Evolutionary conservation across 495 filamentous ascomycete genomes (phyloP), one percentile per base, ranked within the genome.

Genomic region (Penicillium samsonianum): DNA sequence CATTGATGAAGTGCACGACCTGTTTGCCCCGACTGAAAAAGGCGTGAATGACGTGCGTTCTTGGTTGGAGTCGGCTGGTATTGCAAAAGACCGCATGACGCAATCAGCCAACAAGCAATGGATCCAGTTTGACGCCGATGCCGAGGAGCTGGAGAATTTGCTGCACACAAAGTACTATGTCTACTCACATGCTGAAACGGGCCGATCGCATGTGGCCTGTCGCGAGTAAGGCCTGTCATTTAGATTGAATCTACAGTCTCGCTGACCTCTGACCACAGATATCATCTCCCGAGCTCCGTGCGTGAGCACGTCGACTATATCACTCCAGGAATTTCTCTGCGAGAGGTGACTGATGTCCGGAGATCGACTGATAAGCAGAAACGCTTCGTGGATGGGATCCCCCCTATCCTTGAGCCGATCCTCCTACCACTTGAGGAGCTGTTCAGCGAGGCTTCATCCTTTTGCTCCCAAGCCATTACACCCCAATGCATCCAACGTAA

Each of bases 161-260:
- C 73, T 87, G 37, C 73, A 79, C 50, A 82, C 84, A 5, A 71
- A 86, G 56, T 87, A 84, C 61, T 78, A 81, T 58, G 17, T 82
- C 28, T 85, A 85, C 60, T 70, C 78, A 33, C 80, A 86, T 56
- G 31, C 53, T 16, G 63, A 70, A 9, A 73, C 69, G 22, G 77
- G 79, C n/a, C 69, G 74, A 33, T 68, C 72, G 11, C 79, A 80
- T 40, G 66, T 84, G 22, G 78, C 77, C 5, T 81, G 78, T 60
- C 70, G 77, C 38, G 71, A 73, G 57, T 73, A 59, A 64, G 64
- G 2, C 9, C 4, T n/a, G 0, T n/a, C 2, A 19, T 20, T 38
- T 10, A 8, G 2, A 47, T 7, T 9, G 17, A 0, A 10, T 14
- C 3, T 50, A 7, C 11, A 50, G 49, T 11, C 17, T 17, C 10